Base-by-base conservation (phyloP, 768 basidiomycete species). In the Russula sp. region DNA sequence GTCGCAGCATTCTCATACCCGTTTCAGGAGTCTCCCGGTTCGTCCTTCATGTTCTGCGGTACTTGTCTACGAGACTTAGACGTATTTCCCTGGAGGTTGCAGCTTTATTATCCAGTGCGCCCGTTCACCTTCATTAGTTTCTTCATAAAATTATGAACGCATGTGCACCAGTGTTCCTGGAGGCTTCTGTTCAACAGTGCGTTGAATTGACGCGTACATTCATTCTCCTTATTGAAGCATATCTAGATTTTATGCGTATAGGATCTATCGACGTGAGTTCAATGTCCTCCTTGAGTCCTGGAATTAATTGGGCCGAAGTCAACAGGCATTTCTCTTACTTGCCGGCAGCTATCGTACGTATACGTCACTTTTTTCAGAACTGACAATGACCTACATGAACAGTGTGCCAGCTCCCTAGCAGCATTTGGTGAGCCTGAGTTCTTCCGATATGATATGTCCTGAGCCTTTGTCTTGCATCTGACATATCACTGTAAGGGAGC, bases 331-430 rank as follows among this genome's bases (percentile, higher is more conserved):
- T 32, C 32, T 47, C 22, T 48, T 57, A 57, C 35, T 11, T 57
- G 2, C 57, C 47, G 0, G 35, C 16, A 6, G 47, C 57, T n/a
- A 57, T 57, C 8, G 57, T 57, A 57, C n/a, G 57, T 57, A 49
- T 20, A 3, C 10, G 27, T 27, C 27, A 34, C 34, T 16, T 22
- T 6, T 34, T 37, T 57, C n/a, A 8, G n/a, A 20, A 3, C 7
- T 14, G 10, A 10, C 22, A n/a, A 5, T 31, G 34, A 7, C 55
- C 45, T 10, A 56, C 10, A 45, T 56, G 55, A 16, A 35, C 35
- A 57, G 57, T 57, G 47, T 8, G 31, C 14, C 9, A 20, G 34
- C 35, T 57, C 57, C n/a, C 6, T 57, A 3, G 27, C 57, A 27
- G 31, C 57, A 47, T 57, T 57, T 11, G 57, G 57, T 27, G 27